phyloP scores from a whole-genome alignment of 495 filamentous ascomycete genomes.

The Aspergillus bertholletiae region DNA sequence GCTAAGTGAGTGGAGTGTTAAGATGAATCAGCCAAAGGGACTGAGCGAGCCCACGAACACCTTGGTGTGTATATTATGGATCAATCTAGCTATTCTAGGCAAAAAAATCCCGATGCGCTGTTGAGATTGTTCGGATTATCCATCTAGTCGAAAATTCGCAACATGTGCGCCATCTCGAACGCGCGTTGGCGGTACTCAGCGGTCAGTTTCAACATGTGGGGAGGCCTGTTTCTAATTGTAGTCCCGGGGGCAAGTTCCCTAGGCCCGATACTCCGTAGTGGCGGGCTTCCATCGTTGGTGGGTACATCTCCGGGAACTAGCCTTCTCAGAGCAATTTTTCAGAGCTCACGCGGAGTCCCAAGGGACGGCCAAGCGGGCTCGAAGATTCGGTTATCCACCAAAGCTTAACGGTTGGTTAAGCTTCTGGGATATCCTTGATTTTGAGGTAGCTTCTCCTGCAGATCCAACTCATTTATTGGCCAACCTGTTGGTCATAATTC shows the following conservation, averaged over 20 bases:
- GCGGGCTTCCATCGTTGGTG: background rate
- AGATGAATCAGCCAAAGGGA: too few relatives aligned
- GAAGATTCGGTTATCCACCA: conserved; percentile 2
- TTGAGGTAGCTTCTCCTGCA: background rate
- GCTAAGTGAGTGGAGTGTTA: too few relatives aligned
- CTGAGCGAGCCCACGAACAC: too few relatives aligned
- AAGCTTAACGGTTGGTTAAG: conserved; percentile 1
- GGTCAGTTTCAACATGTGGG: background rate
- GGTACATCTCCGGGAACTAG: background rate
- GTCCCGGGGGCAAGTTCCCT: background rate
- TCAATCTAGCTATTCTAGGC: background rate
- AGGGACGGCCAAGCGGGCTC: conserved; percentile 1
- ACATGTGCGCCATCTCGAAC: background rate
- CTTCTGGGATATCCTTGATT: background rate
- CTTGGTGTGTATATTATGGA: too few relatives aligned
- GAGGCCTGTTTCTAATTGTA: conserved; percentile 3
- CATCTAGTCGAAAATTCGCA: background rate
- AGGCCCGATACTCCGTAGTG: background rate
- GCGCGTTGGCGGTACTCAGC: background rate
- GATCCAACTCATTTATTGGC: conserved; percentile 3
- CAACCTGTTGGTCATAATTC: background rate
- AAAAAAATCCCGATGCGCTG: background rate
- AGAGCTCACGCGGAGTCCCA: background rate
- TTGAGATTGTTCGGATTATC: background rate
- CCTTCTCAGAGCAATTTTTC: background rate